Percentiles rank a stretch among this genome's conserved stretches.
phyloP scores from a whole-genome alignment of 805 yeast genomes.

The Candida nemodendra region DNA sequence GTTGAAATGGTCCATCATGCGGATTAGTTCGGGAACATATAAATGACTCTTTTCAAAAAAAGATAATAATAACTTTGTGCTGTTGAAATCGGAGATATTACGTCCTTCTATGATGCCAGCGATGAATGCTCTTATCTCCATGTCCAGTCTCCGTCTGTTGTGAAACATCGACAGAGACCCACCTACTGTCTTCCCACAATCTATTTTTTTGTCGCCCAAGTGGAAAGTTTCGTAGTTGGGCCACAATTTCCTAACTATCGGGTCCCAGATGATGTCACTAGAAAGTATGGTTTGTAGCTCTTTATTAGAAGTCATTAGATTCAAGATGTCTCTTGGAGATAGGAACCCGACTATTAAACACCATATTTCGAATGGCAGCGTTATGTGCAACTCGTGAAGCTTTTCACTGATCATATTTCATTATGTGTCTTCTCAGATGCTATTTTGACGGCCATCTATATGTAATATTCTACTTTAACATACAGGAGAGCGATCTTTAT shows the following conservation, averaged over 20 bases:
- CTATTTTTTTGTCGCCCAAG: too few species aligned
- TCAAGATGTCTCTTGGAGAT: conserved; percentile 10
- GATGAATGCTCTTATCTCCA: not conserved
- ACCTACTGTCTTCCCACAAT: too few species aligned
- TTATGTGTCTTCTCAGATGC: too few species aligned
- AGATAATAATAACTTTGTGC: not conserved
- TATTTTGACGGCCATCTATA: too few species aligned
- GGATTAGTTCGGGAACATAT: conserved; percentile 21
- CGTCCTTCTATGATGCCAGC: not conserved
- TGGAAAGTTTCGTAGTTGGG: too few species aligned
- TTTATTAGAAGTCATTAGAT: conserved; percentile 10
- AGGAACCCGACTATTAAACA: conserved; percentile 9
- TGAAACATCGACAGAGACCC: too few species aligned
- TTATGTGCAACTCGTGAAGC: too few species aligned
- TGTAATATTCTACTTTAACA: too few species aligned
- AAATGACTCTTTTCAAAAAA: conserved; percentile 2
- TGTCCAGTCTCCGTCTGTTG: not conserved
- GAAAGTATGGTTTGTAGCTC: conserved; percentile 6
- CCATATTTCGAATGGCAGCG: conserved; percentile 26
- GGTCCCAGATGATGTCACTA: conserved; percentile 22
- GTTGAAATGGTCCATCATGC: conserved; percentile 19
- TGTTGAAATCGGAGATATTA: not conserved
- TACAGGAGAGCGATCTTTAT: too few species aligned
- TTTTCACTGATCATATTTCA: too few species aligned
- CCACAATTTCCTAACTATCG: conserved; percentile 13